These are phyloP conservation scores for Backusella sp. DNA, from an alignment of 192 early-diverging fungal genomes.

Conservation along the genomic window DNA sequence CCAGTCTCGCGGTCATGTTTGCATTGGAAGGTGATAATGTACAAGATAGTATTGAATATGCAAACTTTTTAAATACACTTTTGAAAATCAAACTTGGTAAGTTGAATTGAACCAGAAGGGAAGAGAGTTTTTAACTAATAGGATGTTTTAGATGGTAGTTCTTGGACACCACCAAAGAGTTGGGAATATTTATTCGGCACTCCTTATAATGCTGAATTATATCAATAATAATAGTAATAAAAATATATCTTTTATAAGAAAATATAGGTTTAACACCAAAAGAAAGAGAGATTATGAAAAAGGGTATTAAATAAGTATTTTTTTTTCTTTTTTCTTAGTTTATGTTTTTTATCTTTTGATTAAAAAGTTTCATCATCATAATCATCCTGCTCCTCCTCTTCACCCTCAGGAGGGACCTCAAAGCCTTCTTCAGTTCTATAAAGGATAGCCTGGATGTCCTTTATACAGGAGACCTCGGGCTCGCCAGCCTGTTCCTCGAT, in stretches of 20 bases:
- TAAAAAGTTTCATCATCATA: conserved; percentile 68
- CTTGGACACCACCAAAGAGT: conserved; percentile 52
- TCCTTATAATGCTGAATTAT: conserved; percentile 49
- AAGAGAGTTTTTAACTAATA: not conserved
- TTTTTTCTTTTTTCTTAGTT: not conserved
- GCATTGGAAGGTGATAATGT: conserved; percentile 77
- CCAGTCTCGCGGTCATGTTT: conserved; percentile 55
- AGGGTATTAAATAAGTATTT: conserved; percentile 2
- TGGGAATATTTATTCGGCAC: conserved; percentile 56
- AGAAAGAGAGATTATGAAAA: not conserved
- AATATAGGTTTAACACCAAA: not conserved
- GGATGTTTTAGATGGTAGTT: conserved; percentile 12
- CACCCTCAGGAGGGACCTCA: conserved; percentile 65
- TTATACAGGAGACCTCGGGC: conserved; percentile 48
- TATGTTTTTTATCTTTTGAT: conserved; percentile 19
- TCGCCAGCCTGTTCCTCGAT: conserved; percentile 35
- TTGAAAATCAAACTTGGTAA: not conserved
- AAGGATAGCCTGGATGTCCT: conserved; percentile 84
- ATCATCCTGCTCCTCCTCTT: conserved; percentile 40
- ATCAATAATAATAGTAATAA: conserved; percentile 45
- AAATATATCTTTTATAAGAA: not conserved
- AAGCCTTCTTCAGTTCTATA: conserved; percentile 91
- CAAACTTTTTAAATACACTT: conserved; percentile 47
- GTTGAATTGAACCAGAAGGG: not conserved
- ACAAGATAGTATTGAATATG: conserved; percentile 61